Evolutionary conservation across 2,329 filamentous ascomycete species (phyloP).

Genomic region (Colletotrichum sansevieriae): DNA sequence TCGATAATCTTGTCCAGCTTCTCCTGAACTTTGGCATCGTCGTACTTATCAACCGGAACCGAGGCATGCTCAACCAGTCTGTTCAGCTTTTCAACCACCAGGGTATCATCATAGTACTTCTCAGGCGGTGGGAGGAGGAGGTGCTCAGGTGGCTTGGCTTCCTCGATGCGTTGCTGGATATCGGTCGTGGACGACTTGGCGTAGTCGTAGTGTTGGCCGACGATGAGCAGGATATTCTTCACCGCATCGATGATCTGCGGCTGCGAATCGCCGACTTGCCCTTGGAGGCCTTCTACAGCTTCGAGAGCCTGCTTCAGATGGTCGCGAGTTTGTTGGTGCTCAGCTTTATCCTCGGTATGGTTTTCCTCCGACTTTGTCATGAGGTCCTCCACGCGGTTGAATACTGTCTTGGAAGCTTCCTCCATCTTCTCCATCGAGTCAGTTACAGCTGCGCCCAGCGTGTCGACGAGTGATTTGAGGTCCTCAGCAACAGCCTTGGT

Average conservation of each 20-base stretch:
- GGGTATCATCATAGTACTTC: constrained; percentile 43
- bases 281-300: constrained; percentile 81
- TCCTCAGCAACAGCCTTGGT: constrained; percentile 89
- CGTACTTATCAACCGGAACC: constrained; percentile 68
- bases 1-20: constrained; percentile 53
- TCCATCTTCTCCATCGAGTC: constrained; percentile 89
- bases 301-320: constrained; percentile 81
- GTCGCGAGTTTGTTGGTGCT: constrained; percentile 86
- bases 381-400: constrained; percentile 84
- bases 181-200: constrained; percentile 74
- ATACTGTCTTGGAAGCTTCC: constrained; percentile 88
- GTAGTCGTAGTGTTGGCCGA: constrained; percentile 90
- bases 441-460: constrained; percentile 82
- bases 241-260: constrained; percentile 90
- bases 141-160: constrained; percentile 64
- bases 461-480: constrained; percentile 86
- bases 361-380: constrained; percentile 81
- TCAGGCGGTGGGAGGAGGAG: constrained; percentile 32
- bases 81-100: constrained; percentile 47
- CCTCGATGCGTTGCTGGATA: constrained; percentile 71
- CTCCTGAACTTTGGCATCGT: constrained; percentile 56
- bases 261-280: constrained; percentile 83
- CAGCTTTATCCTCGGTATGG: constrained; percentile 78
- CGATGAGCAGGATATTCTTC: constrained; percentile 85
- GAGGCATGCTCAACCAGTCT: constrained; percentile 70